A percentile compares a stretch with the other conserved stretches of the same genome.
Conservation (phyloP, 164 flowering plant species). For the Cinnamomum chago region DNA sequence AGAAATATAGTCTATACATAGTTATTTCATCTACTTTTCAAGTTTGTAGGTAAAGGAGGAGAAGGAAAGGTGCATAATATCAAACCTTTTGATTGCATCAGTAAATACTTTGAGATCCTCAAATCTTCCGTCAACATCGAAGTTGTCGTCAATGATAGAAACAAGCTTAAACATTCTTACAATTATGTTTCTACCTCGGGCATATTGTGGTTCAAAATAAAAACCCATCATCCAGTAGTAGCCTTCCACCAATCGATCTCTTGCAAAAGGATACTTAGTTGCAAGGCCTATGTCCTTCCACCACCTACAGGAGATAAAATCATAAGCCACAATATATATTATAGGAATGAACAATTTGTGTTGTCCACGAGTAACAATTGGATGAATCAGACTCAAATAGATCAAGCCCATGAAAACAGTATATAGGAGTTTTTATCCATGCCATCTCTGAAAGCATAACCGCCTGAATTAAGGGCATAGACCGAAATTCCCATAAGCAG, state of each 20-base stretch:
- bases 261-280: background rate
- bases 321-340: background rate
- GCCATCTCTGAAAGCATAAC: no score
- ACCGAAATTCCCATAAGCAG: no score
- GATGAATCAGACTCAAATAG: no score
- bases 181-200: background rate
- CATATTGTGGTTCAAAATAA: background rate
- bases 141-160: background rate
- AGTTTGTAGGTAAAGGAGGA: no score
- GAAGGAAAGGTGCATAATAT: background rate
- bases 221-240: background rate
- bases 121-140: background rate
- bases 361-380: background rate
- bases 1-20: no score
- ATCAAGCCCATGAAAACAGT: no score
- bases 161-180: background rate
- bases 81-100: background rate
- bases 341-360: background rate
- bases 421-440: no score
- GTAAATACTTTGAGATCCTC: background rate
- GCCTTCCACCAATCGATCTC: slow-evolving; percentile 3
- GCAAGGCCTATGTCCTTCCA: background rate
- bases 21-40: no score
- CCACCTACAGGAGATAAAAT: background rate
- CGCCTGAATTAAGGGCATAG: no score